Evolutionary conservation across 2,329 filamentous ascomycete species (phyloP).

Genomic region (Zasmidium cellare): DNA sequence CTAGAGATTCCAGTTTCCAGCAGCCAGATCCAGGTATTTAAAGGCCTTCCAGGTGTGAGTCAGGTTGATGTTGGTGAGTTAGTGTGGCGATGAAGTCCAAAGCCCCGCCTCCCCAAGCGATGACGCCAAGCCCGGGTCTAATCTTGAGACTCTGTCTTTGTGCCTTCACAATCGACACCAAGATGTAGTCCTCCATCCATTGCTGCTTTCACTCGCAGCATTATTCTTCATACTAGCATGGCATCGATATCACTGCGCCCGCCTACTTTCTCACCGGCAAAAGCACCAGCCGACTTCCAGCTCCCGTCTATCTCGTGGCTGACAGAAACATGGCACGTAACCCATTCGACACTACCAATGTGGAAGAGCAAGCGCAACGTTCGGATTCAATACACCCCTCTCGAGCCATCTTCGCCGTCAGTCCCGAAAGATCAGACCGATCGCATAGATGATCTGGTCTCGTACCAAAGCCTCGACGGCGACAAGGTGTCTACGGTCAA

Average conservation of each 20-base stretch:
- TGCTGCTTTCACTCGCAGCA: not conserved
- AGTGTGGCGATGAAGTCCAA: not conserved
- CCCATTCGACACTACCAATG: conserved; percentile 75
- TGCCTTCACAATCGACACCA: not conserved
- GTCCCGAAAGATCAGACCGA: conserved; percentile 38
- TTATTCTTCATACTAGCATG: conserved; percentile 13
- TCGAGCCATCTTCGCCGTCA: conserved; percentile 41
- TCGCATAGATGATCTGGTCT: conserved; percentile 70
- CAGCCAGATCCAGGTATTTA: conserved; percentile 4
- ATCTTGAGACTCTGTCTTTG: not conserved
- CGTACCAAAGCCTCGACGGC: conserved; percentile 59
- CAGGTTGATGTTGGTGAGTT: conserved; percentile 1
- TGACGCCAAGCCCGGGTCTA: not conserved
- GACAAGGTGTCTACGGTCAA: conserved; percentile 60
- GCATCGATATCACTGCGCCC: conserved; percentile 28
- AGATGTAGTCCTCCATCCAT: conserved; percentile 1
- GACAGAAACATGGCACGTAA: conserved; percentile 69
- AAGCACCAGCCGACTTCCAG: conserved; percentile 33
- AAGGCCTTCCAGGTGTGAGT: conserved; percentile 12
- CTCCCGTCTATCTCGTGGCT: conserved; percentile 61
- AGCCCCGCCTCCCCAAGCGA: not conserved
- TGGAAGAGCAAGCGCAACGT: conserved; percentile 81
- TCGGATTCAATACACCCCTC: conserved; percentile 69
- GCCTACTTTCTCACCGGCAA: conserved; percentile 32
- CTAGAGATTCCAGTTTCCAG: not conserved